Percentiles rank a stretch among this genome's conserved stretches.
Evolutionary conservation across 1,284 basidiomycete genomes (phyloP).

Genomic region (Sutorius eximius): DNA sequence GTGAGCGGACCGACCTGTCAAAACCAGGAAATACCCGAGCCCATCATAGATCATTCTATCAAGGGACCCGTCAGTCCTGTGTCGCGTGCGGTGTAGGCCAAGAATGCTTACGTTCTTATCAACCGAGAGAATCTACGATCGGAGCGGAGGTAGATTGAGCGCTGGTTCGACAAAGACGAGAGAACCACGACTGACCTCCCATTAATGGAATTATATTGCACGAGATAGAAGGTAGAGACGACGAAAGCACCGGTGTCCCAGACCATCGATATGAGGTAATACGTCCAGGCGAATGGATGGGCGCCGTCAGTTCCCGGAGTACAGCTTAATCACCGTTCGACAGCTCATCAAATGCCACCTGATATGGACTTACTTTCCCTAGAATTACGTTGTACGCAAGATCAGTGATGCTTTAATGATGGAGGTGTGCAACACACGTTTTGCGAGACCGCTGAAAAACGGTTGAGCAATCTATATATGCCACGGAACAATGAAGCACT

Average conservation of each 20-base stretch:
- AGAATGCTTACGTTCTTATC: slow-evolving; percentile 31
- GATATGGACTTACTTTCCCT: slow-evolving; percentile 29
- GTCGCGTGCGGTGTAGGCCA: not conserved
- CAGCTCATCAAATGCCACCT: not conserved
- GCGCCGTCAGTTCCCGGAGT: slow-evolving; percentile 33
- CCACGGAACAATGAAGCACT: slow-evolving; percentile 5
- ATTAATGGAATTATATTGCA: slow-evolving; percentile 28
- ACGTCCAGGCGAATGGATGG: slow-evolving; percentile 39
- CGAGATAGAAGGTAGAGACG: slow-evolving; percentile 38
- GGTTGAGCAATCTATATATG: slow-evolving; percentile 11
- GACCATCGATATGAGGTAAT: slow-evolving; percentile 41
- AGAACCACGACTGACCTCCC: slow-evolving; percentile 23
- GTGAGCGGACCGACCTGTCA: slow-evolving; percentile 28
- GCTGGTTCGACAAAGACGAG: not conserved
- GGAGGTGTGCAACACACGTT: slow-evolving; percentile 21
- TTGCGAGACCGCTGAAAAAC: slow-evolving; percentile 16
- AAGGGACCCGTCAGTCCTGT: slow-evolving; percentile 3
- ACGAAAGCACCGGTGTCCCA: slow-evolving; percentile 40
- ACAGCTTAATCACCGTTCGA: slow-evolving; percentile 30
- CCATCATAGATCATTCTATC: slow-evolving; percentile 38
- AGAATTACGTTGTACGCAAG: not conserved
- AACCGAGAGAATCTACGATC: slow-evolving; percentile 27
- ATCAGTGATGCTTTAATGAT: slow-evolving; percentile 4
- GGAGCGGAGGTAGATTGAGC: slow-evolving; percentile 9
- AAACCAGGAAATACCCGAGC: slow-evolving; percentile 33